Base-by-base conservation (phyloP, 2,329 filamentous ascomycete species). In the Malbranchea cinnamomea region DNA sequence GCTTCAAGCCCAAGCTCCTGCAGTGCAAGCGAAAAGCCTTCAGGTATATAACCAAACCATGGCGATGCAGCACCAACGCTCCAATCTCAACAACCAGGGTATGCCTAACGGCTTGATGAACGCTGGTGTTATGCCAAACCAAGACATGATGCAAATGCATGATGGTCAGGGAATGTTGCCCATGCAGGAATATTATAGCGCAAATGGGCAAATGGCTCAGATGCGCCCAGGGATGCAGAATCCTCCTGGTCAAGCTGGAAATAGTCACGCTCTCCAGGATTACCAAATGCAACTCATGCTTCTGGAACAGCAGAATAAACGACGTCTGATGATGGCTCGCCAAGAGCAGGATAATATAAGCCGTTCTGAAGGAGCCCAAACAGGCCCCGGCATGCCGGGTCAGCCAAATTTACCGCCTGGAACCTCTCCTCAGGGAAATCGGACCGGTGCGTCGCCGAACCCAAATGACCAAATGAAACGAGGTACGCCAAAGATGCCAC, bases 41-140 rank as follows among this genome's bases (percentile, higher is more conserved):
- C 76, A 83, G 56, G 76, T 81, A 54, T 93, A 93, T 67, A 74
- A 80, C 52, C 74, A 82, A 57, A 80, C 75, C 56, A 69, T 93
- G 52, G 74, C 78, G 57, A 74, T 84, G 57, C 79, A 87, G 56
- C 78, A 85, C 49, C 49, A 51, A 53, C 78, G 78, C 56, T 59
- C 77, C 81, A 65, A 65, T 56, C 78, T 89, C 68, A 77, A 78
- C 52, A 78, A 75, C 55, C 80, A 82, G 64, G 71, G 73, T 54
- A 78, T 85, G 68, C 74, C 74, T 43, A 82, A 74, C 78, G 64
- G 68, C 55, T 67, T 72, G 58, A 64, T 65, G 57, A 71, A 65
- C 57, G 71, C 46, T 38, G 75, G 71, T 42, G 53, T 60, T 30
- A 79, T 83, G 46, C 74, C 74, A 41, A 71, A 68, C 36, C 81